phyloP scores from a whole-genome alignment of 129 eudicot genomes.

The Flaveria robusta region DNA sequence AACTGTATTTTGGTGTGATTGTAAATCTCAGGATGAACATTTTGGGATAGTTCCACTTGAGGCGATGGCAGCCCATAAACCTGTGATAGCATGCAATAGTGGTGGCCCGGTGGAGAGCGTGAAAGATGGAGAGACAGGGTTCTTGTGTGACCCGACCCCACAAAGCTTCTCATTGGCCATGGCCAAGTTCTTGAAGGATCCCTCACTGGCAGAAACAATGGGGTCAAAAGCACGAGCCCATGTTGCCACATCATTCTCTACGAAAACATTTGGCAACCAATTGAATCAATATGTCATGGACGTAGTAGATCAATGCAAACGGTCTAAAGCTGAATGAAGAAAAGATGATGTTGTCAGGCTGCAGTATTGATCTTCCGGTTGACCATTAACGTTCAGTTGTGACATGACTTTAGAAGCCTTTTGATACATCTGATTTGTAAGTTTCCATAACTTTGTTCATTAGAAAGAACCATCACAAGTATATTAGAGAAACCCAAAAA shows the following conservation, averaged over 20 bases:
- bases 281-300: constrained; percentile 59
- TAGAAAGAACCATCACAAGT: neutral
- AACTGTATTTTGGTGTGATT: neutral
- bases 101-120: constrained; percentile 91
- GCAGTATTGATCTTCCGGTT: neutral
- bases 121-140: constrained; percentile 14
- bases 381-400: neutral
- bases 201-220: constrained; percentile 56
- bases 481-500: neutral
- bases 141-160: constrained; percentile 65
- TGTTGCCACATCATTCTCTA: constrained; percentile 61
- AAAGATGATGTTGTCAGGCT: neutral
- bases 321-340: neutral
- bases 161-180: constrained; percentile 64
- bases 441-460: neutral
- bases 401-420: neutral
- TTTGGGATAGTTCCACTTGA: constrained; percentile 90
- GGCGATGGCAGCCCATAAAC: constrained; percentile 92
- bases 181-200: constrained; percentile 59
- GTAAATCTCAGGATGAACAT: constrained; percentile 66
- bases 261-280: constrained; percentile 62
- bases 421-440: neutral
- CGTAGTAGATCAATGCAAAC: neutral
- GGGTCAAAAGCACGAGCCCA: constrained; percentile 64
- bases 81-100: constrained; percentile 90